These are phyloP conservation scores for Eucalyptus curtisii DNA, from an alignment of 345 rosid species.

Conservation along the genomic window DNA sequence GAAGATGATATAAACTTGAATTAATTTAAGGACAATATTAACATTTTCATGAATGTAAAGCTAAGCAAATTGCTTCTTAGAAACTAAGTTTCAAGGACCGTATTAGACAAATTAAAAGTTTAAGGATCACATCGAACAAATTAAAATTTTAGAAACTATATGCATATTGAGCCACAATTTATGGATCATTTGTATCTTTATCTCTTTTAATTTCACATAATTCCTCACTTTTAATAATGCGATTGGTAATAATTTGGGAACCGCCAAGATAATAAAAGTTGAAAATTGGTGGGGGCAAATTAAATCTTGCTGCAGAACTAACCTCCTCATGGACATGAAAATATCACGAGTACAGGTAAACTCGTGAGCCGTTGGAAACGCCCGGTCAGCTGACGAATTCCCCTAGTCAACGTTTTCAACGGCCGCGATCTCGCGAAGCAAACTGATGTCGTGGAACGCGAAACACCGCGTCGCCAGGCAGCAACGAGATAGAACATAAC, in stretches of 20 bases:
- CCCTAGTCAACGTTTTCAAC: neutral
- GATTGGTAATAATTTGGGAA: neutral
- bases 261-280: neutral
- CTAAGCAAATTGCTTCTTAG: too few relatives aligned
- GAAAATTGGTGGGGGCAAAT: neutral
- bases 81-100: too few relatives aligned
- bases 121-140: accelerated
- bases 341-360: neutral
- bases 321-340: accelerated
- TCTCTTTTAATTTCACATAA: too few relatives aligned
- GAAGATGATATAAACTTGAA: too few relatives aligned
- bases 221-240: neutral
- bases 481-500: neutral
- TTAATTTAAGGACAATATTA: too few relatives aligned
- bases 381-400: neutral
- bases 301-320: neutral
- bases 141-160: too few relatives aligned
- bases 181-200: too few relatives aligned
- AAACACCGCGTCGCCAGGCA: neutral
- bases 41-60: too few relatives aligned
- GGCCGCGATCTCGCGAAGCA: neutral
- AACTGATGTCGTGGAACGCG: neutral
- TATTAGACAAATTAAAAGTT: accelerated
- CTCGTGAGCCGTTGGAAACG: neutral
- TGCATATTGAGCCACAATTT: too few relatives aligned